Percentiles rank a stretch among this genome's conserved stretches.
phyloP scores from a whole-genome alignment of 192 early-diverging fungal species.

The Coemansia aciculifera region DNA sequence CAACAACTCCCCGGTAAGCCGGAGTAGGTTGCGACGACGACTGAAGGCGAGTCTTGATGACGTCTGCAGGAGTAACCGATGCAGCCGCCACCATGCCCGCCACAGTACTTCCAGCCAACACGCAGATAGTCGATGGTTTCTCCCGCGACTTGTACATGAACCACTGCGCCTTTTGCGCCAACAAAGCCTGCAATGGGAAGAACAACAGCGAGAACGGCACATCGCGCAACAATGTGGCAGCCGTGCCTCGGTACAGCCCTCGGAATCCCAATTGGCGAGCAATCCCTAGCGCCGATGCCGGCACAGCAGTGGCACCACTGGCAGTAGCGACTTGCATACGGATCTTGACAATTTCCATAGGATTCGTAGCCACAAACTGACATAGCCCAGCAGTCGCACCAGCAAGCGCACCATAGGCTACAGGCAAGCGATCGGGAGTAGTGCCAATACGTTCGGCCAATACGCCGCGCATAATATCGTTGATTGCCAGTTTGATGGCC shows the following conservation, averaged over 20 bases:
- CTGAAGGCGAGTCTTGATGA: slow-evolving; percentile 77
- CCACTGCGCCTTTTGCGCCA: slow-evolving; percentile 41
- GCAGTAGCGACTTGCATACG: slow-evolving; percentile 77
- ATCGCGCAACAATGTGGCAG: slow-evolving; percentile 89
- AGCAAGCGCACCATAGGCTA: slow-evolving; percentile 74
- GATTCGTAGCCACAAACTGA: slow-evolving; percentile 88
- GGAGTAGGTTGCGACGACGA: slow-evolving; percentile 57
- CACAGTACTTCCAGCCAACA: slow-evolving; percentile 92
- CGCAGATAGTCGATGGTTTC: slow-evolving; percentile 73
- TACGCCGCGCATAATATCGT: slow-evolving; percentile 66
- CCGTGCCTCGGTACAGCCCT: slow-evolving; percentile 85
- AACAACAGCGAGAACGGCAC: slow-evolving; percentile 90
- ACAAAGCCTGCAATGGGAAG: slow-evolving; percentile 63
- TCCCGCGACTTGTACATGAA: slow-evolving; percentile 55
- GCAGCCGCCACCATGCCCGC: slow-evolving; percentile 93
- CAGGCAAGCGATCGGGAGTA: slow-evolving; percentile 52
- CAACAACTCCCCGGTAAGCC: slow-evolving; percentile 39
- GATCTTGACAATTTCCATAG: slow-evolving; percentile 96
- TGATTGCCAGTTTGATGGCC: slow-evolving; percentile 67
- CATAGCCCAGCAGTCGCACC: slow-evolving; percentile 93
- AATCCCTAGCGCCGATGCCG: slow-evolving; percentile 56
- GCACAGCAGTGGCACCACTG: slow-evolving; percentile 30
- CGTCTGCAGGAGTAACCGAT: slow-evolving; percentile 70
- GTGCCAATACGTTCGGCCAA: slow-evolving; percentile 59
- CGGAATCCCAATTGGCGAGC: slow-evolving; percentile 84